phyloP scores from a whole-genome alignment of 108 stramenopile species.

The Fragilaria radians region DNA sequence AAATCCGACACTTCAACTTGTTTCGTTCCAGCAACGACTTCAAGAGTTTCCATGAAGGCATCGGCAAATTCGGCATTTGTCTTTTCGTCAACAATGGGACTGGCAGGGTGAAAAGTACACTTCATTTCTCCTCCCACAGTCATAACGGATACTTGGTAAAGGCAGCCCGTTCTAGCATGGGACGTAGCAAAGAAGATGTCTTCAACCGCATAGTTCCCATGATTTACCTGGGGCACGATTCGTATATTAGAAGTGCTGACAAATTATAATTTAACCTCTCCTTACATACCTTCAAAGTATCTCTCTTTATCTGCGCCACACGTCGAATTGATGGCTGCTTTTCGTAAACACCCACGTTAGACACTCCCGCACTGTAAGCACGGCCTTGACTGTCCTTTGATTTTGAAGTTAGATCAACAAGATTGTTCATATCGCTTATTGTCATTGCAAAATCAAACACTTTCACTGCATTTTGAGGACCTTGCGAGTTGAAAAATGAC shows the following conservation, averaged over 20 bases:
- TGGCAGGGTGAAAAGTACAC: slow-evolving; percentile 72
- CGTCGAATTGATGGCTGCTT: slow-evolving; percentile 50
- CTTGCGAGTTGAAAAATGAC: slow-evolving; percentile 51
- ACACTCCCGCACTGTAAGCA: slow-evolving; percentile 78
- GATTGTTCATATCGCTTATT: slow-evolving; percentile 73
- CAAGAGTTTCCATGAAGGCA: slow-evolving; percentile 56
- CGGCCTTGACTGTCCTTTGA: slow-evolving; percentile 76
- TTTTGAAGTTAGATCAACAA: slow-evolving; percentile 72
- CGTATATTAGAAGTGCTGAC: no score
- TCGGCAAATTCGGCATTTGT: slow-evolving; percentile 64
- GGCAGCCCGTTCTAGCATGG: slow-evolving; percentile 65
- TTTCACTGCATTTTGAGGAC: slow-evolving; percentile 68
- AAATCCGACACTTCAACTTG: slow-evolving; percentile 9
- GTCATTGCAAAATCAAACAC: slow-evolving; percentile 86
- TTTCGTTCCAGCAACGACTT: slow-evolving; percentile 35
- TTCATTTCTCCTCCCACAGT: slow-evolving; percentile 72
- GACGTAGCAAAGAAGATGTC: slow-evolving; percentile 77
- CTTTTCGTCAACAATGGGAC: slow-evolving; percentile 59
- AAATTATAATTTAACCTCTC: no score
- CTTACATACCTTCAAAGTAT: slow-evolving; percentile 39
- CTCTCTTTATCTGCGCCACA: slow-evolving; percentile 30
- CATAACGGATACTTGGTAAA: slow-evolving; percentile 61
- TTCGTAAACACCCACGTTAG: slow-evolving; percentile 82
- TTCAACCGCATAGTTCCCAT: slow-evolving; percentile 64
- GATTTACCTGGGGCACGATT: slow-evolving; percentile 22